Base-by-base conservation (phyloP, 2,329 filamentous ascomycete species). In the Pseudopithomyces chartarum region DNA sequence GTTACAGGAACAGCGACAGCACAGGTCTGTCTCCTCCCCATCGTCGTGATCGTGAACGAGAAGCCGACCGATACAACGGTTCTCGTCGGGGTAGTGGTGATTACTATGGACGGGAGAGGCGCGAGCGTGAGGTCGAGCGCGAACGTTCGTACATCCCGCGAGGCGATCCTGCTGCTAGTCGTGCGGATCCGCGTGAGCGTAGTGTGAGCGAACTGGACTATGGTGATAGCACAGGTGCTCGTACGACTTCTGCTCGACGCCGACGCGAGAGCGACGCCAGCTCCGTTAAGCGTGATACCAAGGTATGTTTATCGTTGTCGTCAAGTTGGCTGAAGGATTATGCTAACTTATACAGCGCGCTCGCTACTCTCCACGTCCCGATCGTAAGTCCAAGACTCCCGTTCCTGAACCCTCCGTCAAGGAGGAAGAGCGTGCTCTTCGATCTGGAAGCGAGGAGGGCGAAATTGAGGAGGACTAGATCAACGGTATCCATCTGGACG, bases 381-480 rank as follows among this genome's bases (percentile, higher is more conserved):
- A 88, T 47, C 70, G 81, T 70, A 84, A 82, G 73, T 83, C 82
- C 74, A 87, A 82, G 76, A 84, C 84, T 48, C 84, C 85, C 40
- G 60, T 73, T 52, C 69, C 71, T 38, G 68, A 70, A 49, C 62
- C 68, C 17, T 54, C 65, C 38, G 38, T 19, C 47, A 80, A 82
- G 63, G 79, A 85, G 57, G 87, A 90, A 62, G 87, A 90, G 60
- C 81, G 86, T 50, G 80, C 82, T 54, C 82, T 92, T 54, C 88
- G 90, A 69, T 94, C 90, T 57, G 95, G 95, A 52, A 97, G 93
- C 71, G 95, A 99, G 79, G 95, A 99, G 78, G 95, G 95, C 51
- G 95, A 99, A 80, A 98, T 99, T 67, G 95, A 97, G 77, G 93
- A 98, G 81, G 76, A 80, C 57, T 81, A 79, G n/a, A 6, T 22